These are phyloP conservation scores for Brasilioporus rufonigricans DNA, from an alignment of 768 basidiomycete species.

Conservation along the genomic window DNA sequence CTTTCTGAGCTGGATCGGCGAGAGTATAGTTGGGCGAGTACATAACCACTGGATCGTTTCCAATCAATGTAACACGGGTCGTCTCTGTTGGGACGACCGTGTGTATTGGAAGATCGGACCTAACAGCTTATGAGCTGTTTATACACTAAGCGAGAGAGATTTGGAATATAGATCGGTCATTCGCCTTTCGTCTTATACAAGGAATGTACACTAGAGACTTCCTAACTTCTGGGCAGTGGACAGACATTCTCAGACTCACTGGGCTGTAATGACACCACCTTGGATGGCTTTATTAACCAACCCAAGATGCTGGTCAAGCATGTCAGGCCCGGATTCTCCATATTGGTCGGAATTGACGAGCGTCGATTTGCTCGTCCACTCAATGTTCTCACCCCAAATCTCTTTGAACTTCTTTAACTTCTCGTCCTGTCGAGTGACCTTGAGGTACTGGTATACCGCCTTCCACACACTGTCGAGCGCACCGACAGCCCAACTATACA, in stretches of 20 bases:
- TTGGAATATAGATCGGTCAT: too few species aligned
- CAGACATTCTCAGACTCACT: neutral
- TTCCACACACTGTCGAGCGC: conserved; percentile 39
- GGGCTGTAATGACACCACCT: neutral
- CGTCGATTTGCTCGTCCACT: neutral
- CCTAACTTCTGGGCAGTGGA: too few species aligned
- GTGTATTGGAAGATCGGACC: too few species aligned
- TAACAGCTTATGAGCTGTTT: too few species aligned
- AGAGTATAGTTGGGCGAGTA: too few species aligned
- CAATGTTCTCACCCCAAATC: conserved; percentile 31
- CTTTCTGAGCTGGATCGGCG: too few species aligned
- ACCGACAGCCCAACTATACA: conserved; percentile 38
- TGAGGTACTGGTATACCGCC: conserved; percentile 30
- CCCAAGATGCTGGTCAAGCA: neutral
- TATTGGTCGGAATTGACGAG: neutral
- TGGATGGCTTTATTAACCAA: neutral
- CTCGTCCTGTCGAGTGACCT: conserved; percentile 7
- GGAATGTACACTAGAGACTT: too few species aligned
- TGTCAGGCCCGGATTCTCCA: neutral
- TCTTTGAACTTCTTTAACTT: conserved; percentile 18
- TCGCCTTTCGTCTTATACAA: too few species aligned
- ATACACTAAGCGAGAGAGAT: too few species aligned
- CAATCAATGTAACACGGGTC: too few species aligned
- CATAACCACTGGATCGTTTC: too few species aligned
- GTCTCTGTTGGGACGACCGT: too few species aligned